Evolutionary conservation across 768 basidiomycete species (phyloP).

Genomic region (Holtermanniella nyarrowii): DNA sequence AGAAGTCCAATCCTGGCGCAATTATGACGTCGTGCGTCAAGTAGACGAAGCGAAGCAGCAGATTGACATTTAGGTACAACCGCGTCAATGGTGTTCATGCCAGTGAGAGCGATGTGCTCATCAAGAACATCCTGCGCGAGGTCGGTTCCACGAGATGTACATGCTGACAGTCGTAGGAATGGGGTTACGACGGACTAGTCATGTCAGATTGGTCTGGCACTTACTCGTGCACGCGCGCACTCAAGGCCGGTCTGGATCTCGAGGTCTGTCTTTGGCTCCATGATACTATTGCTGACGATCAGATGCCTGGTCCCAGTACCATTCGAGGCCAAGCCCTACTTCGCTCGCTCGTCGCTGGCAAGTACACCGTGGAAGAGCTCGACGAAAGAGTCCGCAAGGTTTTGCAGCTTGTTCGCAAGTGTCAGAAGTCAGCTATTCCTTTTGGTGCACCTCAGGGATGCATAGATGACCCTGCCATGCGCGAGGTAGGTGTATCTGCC

Average conservation of each 20-base stretch:
- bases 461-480: conserved; percentile 43
- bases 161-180: no score
- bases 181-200: conserved; percentile 61
- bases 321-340: conserved; percentile 14
- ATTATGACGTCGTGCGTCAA: conserved; percentile 55
- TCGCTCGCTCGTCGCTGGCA: conserved; percentile 47
- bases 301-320: conserved; percentile 8
- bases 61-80: conserved; percentile 30
- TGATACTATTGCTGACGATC: background rate
- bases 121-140: conserved; percentile 55
- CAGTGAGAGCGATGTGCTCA: conserved; percentile 54
- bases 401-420: conserved; percentile 46
- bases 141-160: no score
- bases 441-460: conserved; percentile 48
- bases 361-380: conserved; percentile 54
- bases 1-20: conserved; percentile 53
- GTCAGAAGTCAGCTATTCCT: conserved; percentile 49
- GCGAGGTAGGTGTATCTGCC: background rate
- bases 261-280: conserved; percentile 41
- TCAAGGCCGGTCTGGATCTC: conserved; percentile 70
- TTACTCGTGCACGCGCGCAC: conserved; percentile 54
- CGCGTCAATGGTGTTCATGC: conserved; percentile 59
- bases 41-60: background rate
- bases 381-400: conserved; percentile 57
- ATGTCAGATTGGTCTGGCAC: conserved; percentile 79